phyloP scores from a whole-genome alignment of 2,329 filamentous ascomycete species.

The Blumeria graminis region DNA sequence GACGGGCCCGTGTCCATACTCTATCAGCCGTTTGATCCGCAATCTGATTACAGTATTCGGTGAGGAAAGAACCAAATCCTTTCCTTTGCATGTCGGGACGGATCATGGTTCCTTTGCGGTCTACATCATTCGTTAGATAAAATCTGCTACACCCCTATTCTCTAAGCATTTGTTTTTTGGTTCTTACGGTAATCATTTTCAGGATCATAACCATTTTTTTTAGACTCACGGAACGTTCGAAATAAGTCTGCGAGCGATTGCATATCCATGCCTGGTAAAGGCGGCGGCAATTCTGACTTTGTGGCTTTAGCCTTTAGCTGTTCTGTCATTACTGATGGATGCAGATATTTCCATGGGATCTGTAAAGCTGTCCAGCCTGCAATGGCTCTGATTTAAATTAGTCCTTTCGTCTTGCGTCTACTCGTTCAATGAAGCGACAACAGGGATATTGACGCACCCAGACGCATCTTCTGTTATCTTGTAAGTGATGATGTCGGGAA shows the following conservation, averaged over 20 bases:
- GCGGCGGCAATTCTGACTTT: constrained; percentile 4
- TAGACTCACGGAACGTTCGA: constrained; percentile 1
- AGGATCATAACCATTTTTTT: constrained; percentile 7
- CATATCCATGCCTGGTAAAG: constrained; percentile 5
- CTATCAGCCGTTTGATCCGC: not conserved
- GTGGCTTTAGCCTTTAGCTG: constrained; percentile 4
- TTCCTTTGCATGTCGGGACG: constrained; percentile 1
- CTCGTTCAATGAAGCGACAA: not conserved
- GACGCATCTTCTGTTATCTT: constrained; percentile 6
- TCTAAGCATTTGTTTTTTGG: not conserved
- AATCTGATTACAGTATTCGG: not conserved
- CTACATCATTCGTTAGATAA: not conserved
- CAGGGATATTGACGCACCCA: constrained; percentile 3
- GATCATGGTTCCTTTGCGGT: constrained; percentile 1
- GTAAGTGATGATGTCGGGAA: constrained; percentile 8
- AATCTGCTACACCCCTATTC: not conserved
- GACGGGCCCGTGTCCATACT: not conserved
- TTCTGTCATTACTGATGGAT: constrained; percentile 3
- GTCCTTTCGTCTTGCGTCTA: not conserved
- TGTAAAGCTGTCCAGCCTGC: constrained; percentile 8
- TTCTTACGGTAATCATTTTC: constrained; percentile 8
- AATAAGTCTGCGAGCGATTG: constrained; percentile 5
- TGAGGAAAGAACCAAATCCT: constrained; percentile 1
- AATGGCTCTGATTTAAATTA: constrained; percentile 5
- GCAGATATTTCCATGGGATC: constrained; percentile 7